A percentile compares a stretch with the other conserved stretches of the same genome.
Evolutionary conservation across 1,284 basidiomycete species (phyloP).

Genomic region (Marasmius fiardii): DNA sequence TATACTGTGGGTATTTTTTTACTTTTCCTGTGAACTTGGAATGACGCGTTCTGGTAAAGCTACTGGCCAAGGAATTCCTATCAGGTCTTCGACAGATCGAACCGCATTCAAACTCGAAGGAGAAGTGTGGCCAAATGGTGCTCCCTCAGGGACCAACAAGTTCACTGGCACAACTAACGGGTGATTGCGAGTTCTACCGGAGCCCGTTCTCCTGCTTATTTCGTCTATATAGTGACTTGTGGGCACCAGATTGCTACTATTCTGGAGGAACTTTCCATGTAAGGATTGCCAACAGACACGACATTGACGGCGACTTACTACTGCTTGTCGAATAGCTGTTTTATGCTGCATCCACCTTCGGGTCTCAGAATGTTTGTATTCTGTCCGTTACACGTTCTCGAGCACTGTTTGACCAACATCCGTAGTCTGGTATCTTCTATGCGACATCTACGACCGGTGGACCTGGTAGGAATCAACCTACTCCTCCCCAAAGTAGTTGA

Average conservation of each 20-base stretch:
- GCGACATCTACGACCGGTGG: conserved; percentile 44
- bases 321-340: conserved; percentile 28
- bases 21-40: background rate
- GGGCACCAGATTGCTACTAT: conserved; percentile 54
- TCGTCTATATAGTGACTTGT: conserved; percentile 32
- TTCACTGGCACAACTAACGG: conserved; percentile 50
- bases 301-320: background rate
- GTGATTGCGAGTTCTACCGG: conserved; percentile 20
- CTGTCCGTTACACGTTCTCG: background rate
- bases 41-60: conserved; percentile 26
- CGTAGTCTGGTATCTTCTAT: conserved; percentile 45
- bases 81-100: conserved; percentile 49
- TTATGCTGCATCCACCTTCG: conserved; percentile 43
- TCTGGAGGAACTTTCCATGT: conserved; percentile 43
- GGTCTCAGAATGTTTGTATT: conserved; percentile 40
- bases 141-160: conserved; percentile 45
- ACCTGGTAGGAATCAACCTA: conserved; percentile 29
- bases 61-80: conserved; percentile 46
- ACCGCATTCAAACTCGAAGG: conserved; percentile 47
- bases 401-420: background rate
- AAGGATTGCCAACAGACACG: conserved; percentile 9
- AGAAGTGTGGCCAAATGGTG: conserved; percentile 46
- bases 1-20: conserved; percentile 38
- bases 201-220: background rate
- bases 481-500: background rate